Evolutionary conservation across 2,329 filamentous ascomycete genomes (phyloP), one percentile per base, ranked within the genome.

Genomic region (Beauveria bassiana): DNA sequence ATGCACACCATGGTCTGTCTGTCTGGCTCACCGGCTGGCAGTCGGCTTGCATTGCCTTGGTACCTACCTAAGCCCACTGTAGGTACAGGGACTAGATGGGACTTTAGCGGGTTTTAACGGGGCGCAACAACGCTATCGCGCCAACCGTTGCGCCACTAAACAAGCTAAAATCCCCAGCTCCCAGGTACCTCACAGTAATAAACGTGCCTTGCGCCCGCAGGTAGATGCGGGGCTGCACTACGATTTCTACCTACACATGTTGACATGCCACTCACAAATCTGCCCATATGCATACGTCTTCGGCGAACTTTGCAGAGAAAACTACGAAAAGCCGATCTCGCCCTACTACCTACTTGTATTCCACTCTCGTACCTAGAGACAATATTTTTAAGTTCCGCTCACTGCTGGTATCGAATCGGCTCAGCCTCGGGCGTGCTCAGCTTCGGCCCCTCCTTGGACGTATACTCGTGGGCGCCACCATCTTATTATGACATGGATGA

Each of bases 61-160:
- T 24, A 24, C 45, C 45, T 46, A 24, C 45, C 14, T 38, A 38
- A 14, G 14, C 34, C 34, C 34, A 38, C 34, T 38, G 34, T 38
- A 38, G 34, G 34, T 38, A 38, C 34, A 16, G 34, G 34, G 34
- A 38, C 34, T 16, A 38, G 34, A 42, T 26, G 43, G n/a, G 9
- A 5, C 31, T 31, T 50, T 28, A 22, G 55, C 42, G 55, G 46
- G 14, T 26, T 51, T 26, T 18, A 52, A 58, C 46, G 55, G 53
- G 52, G 24, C 18, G 40, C 22, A 45, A 34, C 18, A 38, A 28
- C 31, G 20, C 26, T 28, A 52, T 45, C 47, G 47, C 46, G 57
- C 47, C 45, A 52, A 59, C 47, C 47, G 57, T 59, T 59, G 40
- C 57, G 57, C 47, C 49, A 52, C 56, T 51, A 34, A 52, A 58